Evolutionary conservation across 2,329 filamentous ascomycete genomes (phyloP), one percentile per base, ranked within the genome.

Genomic region (Zopfia rhizophila): DNA sequence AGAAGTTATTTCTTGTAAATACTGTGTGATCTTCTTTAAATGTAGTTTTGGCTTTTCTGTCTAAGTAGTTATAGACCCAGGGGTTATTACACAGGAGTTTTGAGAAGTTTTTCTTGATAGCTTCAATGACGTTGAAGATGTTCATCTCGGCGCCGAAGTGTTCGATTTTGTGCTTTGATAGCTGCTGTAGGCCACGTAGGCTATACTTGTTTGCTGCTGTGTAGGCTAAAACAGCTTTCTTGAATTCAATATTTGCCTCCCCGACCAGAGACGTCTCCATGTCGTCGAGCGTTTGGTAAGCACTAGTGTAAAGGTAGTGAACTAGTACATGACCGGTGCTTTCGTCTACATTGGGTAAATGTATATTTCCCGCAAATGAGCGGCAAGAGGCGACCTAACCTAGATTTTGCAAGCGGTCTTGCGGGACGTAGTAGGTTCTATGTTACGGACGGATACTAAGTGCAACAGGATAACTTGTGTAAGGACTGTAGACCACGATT

Each of bases 251-350:
- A 25, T 30, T n/a, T 39, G 3, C 30, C 27, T 46, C 23, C 17
- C 45, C 29, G 10, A 12, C 37, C n/a, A 19, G 19, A 27, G 31
- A 40, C 8, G 23, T 21, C 10, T 28, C 37, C 16, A n/a, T 21
- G 19, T 53, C 21, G 28, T 45, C 31, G 13, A 65, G 57, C 3
- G 60, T 61, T 25, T 65, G 62, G 29, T 65, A 65, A 14, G 42
- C 28, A n/a, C 56, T 59, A 4, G 62, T 63, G 49, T 61, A 48
- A n/a, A 65, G 38, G 43, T 55, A 63, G 27, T 65, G 61, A 17
- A 61, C 45, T 16, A 65, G 24, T 10, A 51, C 45, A 37, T 64
- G 60, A 28, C 50, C 52, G 27, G 43, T 60, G 31, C 38, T 40
- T 30, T 48, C 45, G 22, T 61, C 57, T 5, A 62, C 43, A 42